Conservation (phyloP, 2,329 filamentous ascomycete genomes). For the Xylariaceae sp. region DNA sequence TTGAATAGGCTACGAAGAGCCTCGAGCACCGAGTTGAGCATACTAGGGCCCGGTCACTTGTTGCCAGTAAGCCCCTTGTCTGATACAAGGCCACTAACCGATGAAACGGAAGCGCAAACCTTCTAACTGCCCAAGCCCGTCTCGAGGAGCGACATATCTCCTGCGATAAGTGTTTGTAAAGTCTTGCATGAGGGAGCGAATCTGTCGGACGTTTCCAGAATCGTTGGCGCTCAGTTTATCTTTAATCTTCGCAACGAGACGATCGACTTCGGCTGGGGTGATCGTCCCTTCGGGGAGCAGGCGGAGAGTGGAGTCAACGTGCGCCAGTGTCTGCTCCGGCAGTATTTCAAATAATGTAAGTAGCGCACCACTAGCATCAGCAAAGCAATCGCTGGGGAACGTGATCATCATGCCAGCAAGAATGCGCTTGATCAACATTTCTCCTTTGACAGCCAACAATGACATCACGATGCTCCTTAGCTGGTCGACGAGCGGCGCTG, state of each 20-base stretch:
- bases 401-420: conserved; percentile 99
- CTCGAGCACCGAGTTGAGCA: background rate
- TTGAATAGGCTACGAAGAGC: background rate
- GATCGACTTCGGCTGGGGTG: conserved; percentile 71
- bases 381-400: conserved; percentile 92
- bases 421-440: conserved; percentile 77
- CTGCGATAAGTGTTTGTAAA: conserved; percentile 93
- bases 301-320: conserved; percentile 78
- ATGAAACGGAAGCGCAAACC: conserved; percentile 80
- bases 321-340: conserved; percentile 70
- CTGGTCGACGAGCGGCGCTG: conserved; percentile 58
- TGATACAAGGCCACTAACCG: conserved; percentile 36
- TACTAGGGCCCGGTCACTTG: background rate
- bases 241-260: conserved; percentile 73
- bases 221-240: conserved; percentile 67
- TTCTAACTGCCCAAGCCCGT: conserved; percentile 82
- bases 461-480: conserved; percentile 68
- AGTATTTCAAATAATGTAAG: conserved; percentile 83
- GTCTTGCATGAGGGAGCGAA: conserved; percentile 82
- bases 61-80: background rate
- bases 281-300: conserved; percentile 80
- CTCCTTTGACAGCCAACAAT: conserved; percentile 65
- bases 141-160: conserved; percentile 89
- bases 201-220: conserved; percentile 60
- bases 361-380: conserved; percentile 88